Percentiles rank a stretch among this genome's conserved stretches.
Conservation (phyloP, 176 grass and related monocot genomes). For the Melocanna baccifera region DNA sequence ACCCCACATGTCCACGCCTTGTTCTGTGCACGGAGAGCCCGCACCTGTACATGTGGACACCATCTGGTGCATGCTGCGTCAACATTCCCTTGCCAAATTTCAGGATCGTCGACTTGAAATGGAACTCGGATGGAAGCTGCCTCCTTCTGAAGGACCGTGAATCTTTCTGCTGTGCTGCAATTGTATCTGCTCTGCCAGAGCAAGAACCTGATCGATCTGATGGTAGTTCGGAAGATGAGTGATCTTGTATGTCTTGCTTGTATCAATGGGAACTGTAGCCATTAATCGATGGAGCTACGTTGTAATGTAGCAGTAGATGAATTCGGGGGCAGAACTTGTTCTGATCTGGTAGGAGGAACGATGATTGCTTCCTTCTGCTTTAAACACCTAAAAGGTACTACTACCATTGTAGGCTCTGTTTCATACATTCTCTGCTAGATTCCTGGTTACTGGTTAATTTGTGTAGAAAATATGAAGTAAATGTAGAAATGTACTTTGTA, state of each 20-base stretch:
- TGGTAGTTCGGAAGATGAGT: constrained; percentile 59
- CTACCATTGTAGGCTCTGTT: neutral
- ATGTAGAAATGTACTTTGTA: neutral
- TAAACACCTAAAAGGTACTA: neutral
- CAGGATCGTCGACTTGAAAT: constrained; percentile 72
- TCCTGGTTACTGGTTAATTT: neutral
- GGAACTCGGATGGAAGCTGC: constrained; percentile 66
- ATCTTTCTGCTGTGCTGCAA: constrained; percentile 73
- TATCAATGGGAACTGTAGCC: neutral
- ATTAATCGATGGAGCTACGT: neutral
- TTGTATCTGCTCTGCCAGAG: constrained; percentile 54
- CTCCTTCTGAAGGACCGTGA: constrained; percentile 88
- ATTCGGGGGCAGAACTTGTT: neutral
- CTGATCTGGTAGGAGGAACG: neutral
- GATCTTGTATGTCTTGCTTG: constrained; percentile 2
- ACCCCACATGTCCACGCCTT: constrained; percentile 58
- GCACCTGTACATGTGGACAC: constrained; percentile 85
- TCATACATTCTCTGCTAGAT: neutral
- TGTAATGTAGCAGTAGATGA: constrained; percentile 32
- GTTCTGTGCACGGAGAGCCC: constrained; percentile 74
- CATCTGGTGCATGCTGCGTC: constrained; percentile 65
- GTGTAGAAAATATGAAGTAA: constrained; percentile 19
- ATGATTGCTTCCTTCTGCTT: neutral
- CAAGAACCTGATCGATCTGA: constrained; percentile 43
- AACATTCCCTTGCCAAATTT: constrained; percentile 75